Evolutionary conservation across 768 basidiomycete species (phyloP).

Genomic region (Lactarius sanguifluus): DNA sequence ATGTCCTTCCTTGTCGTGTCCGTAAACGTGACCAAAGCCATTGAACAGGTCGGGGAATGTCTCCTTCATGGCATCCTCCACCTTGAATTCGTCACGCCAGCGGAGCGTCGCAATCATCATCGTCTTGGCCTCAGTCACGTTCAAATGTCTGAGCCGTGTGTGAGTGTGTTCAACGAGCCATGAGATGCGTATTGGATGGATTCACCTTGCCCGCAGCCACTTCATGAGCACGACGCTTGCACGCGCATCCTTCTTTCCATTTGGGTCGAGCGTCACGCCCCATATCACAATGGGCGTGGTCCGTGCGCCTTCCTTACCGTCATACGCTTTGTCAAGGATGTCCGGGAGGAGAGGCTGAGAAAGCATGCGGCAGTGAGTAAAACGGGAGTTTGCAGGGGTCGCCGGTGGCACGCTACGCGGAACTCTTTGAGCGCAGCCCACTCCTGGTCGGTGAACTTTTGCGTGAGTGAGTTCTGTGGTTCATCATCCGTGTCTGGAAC

Average conservation of each 20-base stretch:
- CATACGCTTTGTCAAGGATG: constrained; percentile 58
- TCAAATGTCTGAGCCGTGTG: constrained; percentile 46
- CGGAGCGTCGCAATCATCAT: constrained; percentile 69
- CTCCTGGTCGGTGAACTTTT: constrained; percentile 68
- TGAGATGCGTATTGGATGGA: neutral
- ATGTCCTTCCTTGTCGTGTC: constrained; percentile 66
- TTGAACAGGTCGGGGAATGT: constrained; percentile 44
- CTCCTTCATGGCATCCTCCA: constrained; percentile 57
- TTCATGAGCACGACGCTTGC: constrained; percentile 79
- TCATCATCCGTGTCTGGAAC: constrained; percentile 43
- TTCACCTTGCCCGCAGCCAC: constrained; percentile 73
- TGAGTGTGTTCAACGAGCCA: neutral
- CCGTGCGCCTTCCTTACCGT: constrained; percentile 53
- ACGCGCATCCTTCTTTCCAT: constrained; percentile 53
- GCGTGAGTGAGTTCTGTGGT: constrained; percentile 68
- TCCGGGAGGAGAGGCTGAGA: constrained; percentile 45
- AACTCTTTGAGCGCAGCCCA: constrained; percentile 70
- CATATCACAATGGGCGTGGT: constrained; percentile 58
- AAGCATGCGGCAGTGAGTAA: neutral
- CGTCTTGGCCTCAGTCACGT: constrained; percentile 51
- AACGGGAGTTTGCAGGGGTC: neutral
- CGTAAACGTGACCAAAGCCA: constrained; percentile 59
- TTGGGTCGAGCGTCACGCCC: constrained; percentile 70
- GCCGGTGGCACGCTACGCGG: constrained; percentile 47
- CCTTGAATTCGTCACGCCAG: constrained; percentile 67